These are phyloP conservation scores for Pyricularia sp. DNA, from an alignment of 2,329 filamentous ascomycete species.

Conservation along the genomic window DNA sequence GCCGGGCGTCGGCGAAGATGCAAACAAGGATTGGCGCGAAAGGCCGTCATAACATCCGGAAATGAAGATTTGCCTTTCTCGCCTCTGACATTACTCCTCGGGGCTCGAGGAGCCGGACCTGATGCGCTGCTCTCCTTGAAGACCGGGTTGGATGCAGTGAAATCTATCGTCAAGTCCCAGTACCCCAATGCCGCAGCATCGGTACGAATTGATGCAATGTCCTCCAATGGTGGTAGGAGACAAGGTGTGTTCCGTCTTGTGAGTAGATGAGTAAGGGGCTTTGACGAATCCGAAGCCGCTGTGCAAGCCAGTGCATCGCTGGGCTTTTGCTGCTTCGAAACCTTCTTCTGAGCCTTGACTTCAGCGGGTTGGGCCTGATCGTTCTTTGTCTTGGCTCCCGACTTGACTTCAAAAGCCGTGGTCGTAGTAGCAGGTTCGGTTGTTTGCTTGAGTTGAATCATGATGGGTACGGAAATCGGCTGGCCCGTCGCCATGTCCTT, in stretches of 20 bases:
- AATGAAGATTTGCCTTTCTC: conserved; percentile 27
- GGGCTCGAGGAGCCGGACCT: neutral
- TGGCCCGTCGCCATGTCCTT: conserved; percentile 77
- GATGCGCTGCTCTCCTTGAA: neutral
- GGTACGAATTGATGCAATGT: conserved; percentile 45
- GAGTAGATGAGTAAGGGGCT: conserved; percentile 12
- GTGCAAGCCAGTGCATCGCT: conserved; percentile 4
- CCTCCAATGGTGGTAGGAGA: conserved; percentile 50
- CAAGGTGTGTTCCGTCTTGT: conserved; percentile 40
- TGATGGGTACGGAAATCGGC: conserved; percentile 61
- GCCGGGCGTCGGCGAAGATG: conserved; percentile 59
- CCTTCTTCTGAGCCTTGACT: neutral
- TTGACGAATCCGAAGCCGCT: conserved; percentile 11
- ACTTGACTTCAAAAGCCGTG: conserved; percentile 24
- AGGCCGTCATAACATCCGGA: conserved; percentile 46
- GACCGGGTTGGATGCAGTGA: conserved; percentile 20
- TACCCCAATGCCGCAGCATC: conserved; percentile 51
- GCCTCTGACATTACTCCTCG: neutral
- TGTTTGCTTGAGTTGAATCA: conserved; percentile 40
- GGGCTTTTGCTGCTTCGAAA: neutral
- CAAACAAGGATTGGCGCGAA: conserved; percentile 58
- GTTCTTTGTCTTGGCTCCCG: conserved; percentile 20
- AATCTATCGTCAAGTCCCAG: conserved; percentile 73
- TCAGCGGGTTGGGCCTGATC: neutral
- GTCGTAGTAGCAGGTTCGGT: conserved; percentile 11